Percentiles rank a stretch among this genome's conserved stretches.
These are phyloP conservation scores for Phytomonas sp. DNA, from an alignment of 208 protist species.

Conservation along the genomic window DNA sequence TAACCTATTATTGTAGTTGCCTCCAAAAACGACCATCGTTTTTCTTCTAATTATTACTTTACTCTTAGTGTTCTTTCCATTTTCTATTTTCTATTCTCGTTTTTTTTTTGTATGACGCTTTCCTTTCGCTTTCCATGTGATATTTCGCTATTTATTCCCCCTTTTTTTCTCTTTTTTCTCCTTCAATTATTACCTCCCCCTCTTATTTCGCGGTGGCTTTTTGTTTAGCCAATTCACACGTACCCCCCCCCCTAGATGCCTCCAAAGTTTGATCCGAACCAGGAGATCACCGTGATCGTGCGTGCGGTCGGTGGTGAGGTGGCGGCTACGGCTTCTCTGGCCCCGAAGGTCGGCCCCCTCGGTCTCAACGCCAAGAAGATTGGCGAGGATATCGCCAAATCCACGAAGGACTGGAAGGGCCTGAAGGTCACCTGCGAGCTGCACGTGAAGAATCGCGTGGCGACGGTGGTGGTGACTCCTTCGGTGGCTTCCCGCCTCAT, in stretches of 20 bases:
- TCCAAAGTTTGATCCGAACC: constrained; percentile 97
- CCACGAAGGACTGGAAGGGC: constrained; percentile 98
- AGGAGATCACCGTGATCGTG: constrained; percentile 94
- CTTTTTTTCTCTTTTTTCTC: constrained; percentile 55
- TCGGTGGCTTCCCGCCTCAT: constrained; percentile 96
- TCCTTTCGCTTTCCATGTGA: not conserved
- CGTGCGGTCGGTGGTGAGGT: constrained; percentile 98
- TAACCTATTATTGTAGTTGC: not conserved
- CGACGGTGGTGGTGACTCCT: constrained; percentile 95
- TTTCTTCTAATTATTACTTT: not conserved
- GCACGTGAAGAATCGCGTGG: constrained; percentile 97
- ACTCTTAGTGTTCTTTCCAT: constrained; percentile 4
- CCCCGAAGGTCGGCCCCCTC: constrained; percentile 99
- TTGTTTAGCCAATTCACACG: constrained; percentile 31
- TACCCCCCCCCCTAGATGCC: constrained; percentile 53
- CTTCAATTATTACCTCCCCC: constrained; percentile 27
- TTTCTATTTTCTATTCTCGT: constrained; percentile 2
- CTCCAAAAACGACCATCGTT: not conserved
- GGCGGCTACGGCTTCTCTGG: constrained; percentile 94
- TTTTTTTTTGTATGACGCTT: constrained; percentile 4
- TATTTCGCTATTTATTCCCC: not conserved
- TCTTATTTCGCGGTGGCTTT: constrained; percentile 9
- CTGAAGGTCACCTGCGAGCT: constrained; percentile 98
- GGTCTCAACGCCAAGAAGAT: constrained; percentile 99
- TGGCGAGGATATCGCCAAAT: constrained; percentile 99